Evolutionary conservation across 2,329 filamentous ascomycete species (phyloP).

Genomic region (Drechslerella dactyloides): DNA sequence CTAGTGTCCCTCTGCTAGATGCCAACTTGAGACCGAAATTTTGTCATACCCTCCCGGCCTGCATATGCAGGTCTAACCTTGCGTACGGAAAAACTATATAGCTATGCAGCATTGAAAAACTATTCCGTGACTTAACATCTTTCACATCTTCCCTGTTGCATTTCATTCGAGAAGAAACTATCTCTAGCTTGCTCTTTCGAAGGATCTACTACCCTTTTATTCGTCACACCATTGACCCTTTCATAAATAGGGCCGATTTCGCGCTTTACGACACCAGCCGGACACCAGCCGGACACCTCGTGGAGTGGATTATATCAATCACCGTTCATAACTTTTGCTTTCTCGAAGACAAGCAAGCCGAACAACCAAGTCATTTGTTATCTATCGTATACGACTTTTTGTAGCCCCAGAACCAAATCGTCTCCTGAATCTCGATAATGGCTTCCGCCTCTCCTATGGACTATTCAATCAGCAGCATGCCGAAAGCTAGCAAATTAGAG

Average conservation of each 20-base stretch:
- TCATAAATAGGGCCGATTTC: too few relatives aligned
- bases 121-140: slow-evolving; percentile 36
- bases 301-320: too few relatives aligned
- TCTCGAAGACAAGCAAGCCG: not conserved
- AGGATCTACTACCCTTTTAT: too few relatives aligned
- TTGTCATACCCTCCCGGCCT: slow-evolving; percentile 26
- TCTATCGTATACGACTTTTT: slow-evolving; percentile 12
- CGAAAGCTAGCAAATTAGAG: slow-evolving; percentile 48
- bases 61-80: slow-evolving; percentile 43
- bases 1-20: slow-evolving; percentile 20
- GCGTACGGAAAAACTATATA: slow-evolving; percentile 47
- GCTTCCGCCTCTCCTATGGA: slow-evolving; percentile 28
- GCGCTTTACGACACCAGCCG: too few relatives aligned
- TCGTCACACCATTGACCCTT: too few relatives aligned
- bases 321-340: too few relatives aligned
- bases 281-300: too few relatives aligned
- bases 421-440: slow-evolving; percentile 19
- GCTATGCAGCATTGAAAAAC: slow-evolving; percentile 12
- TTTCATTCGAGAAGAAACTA: not conserved
- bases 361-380: not conserved
- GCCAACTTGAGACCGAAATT: slow-evolving; percentile 5
- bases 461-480: slow-evolving; percentile 36
- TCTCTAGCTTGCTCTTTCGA: slow-evolving; percentile 14
- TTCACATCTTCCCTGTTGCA: slow-evolving; percentile 10
- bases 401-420: not conserved